phyloP scores from a whole-genome alignment of 2,329 filamentous ascomycete genomes.

The Orbilia ellipsospora region DNA sequence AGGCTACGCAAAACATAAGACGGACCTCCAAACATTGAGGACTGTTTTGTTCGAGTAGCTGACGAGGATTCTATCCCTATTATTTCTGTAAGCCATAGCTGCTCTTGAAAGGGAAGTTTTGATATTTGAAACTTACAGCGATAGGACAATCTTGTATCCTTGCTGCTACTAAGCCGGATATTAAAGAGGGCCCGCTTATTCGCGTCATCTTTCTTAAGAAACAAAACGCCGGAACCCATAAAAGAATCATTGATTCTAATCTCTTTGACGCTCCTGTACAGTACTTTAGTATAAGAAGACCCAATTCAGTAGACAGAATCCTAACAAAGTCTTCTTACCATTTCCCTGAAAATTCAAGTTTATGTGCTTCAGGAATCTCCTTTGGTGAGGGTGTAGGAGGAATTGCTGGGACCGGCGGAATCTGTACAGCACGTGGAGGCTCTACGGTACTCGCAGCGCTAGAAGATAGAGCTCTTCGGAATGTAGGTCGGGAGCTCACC shows the following conservation, averaged over 20 bases:
- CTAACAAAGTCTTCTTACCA: conserved; percentile 20
- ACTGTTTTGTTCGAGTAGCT: conserved; percentile 45
- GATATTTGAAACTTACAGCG: conserved; percentile 34
- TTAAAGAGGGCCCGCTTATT: conserved; percentile 45
- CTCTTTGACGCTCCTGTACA: conserved; percentile 31
- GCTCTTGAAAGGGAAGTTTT: background rate
- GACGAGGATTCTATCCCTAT: conserved; percentile 51
- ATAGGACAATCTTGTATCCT: conserved; percentile 43
- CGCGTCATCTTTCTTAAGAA: conserved; percentile 37
- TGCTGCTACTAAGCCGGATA: conserved; percentile 38
- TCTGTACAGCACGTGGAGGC: background rate
- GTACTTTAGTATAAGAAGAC: background rate
- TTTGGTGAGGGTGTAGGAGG: background rate
- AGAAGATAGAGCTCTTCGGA: conserved; percentile 35
- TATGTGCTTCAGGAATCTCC: conserved; percentile 26
- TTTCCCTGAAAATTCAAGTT: conserved; percentile 50
- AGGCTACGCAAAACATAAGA: conserved; percentile 46
- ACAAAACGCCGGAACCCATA: conserved; percentile 39
- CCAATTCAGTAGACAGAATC: background rate
- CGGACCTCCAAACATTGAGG: conserved; percentile 47
- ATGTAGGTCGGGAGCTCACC: conserved; percentile 41
- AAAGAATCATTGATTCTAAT: conserved; percentile 46
- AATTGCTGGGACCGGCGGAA: conserved; percentile 23
- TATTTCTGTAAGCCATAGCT: background rate
- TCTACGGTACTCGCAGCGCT: conserved; percentile 17